Base-by-base conservation (phyloP, 768 basidiomycete species). In the Termitomyces sp. region DNA sequence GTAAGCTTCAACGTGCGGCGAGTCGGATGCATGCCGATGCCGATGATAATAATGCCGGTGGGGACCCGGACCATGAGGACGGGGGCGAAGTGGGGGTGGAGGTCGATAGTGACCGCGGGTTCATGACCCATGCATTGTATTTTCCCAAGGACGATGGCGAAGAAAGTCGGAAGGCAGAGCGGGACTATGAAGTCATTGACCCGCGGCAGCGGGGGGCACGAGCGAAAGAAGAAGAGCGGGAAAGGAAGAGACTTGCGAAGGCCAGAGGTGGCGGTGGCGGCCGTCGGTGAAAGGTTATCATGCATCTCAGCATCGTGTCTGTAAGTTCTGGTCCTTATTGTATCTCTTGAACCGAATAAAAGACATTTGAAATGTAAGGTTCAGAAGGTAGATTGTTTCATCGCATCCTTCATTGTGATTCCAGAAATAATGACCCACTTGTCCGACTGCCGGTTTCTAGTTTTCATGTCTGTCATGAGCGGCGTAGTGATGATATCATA, bases 141-240 rank as follows among this genome's bases (percentile, higher is more conserved):
- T 91, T 93, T 71, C 84, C 89, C 10, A 91, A 91, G 70, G 90
- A 85, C 46, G 83, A 91, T 61, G 77, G 76, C 23, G 90, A 90
- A 63, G 91, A 93, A 70, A 78, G 77, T 23, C 68, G 68, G 58
- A 91, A 91, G 69, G 91, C 89, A 1, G 87, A 91, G 67, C 71
- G 89, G 53, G 91, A 94, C 56, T 93, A 92, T 64, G 91, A 94
- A 71, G 91, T 94, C 28, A 94, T 94, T 66, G 91, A 94, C 66
- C 91, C 91, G 0, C 73, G 91, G 57, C 79, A 81, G 48, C 72
- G 91, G 54, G 78, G 85, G 44, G 89, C 87, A 23, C 73, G 81
- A 48, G 91, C 91, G 26, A 83, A 77, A 64, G 87, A 92, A 64
- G 91, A 94, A 66, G 90, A 91, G 63, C 75, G 77, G 62, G 87